phyloP scores from a whole-genome alignment of 2,329 filamentous ascomycete genomes.

The Boeremia exigua region DNA sequence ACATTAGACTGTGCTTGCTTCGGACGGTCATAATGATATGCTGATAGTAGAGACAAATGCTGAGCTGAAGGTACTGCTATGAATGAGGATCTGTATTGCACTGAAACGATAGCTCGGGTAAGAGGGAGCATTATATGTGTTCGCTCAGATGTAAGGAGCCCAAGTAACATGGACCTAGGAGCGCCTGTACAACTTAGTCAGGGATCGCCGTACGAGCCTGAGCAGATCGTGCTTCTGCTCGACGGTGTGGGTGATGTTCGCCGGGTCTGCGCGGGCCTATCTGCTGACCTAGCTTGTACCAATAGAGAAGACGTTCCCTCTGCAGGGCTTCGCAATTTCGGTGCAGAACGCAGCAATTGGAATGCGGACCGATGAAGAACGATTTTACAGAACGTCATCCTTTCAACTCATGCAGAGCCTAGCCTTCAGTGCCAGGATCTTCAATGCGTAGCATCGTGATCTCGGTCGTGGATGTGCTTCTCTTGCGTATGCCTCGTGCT shows the following conservation, averaged over 20 bases:
- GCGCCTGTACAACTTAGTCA: slow-evolving; percentile 11
- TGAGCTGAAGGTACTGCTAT: not conserved
- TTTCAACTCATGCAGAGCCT: not conserved
- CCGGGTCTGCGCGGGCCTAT: slow-evolving; percentile 9
- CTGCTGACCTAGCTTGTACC: slow-evolving; percentile 17
- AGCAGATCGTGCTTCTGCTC: slow-evolving; percentile 14
- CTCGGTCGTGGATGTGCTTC: not conserved
- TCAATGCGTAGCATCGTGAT: not conserved
- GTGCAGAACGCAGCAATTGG: slow-evolving; percentile 15
- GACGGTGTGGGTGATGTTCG: slow-evolving; percentile 8
- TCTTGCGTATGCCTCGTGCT: slow-evolving; percentile 10
- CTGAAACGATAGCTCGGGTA: slow-evolving; percentile 2
- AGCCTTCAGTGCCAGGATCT: not conserved
- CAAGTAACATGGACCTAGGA: slow-evolving; percentile 1
- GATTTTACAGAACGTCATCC: slow-evolving; percentile 16
- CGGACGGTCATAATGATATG: slow-evolving; percentile 9
- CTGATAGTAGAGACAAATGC: not conserved
- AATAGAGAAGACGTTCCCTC: slow-evolving; percentile 4
- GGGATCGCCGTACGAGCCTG: slow-evolving; percentile 13
- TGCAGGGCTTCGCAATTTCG: slow-evolving; percentile 16
- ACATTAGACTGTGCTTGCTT: slow-evolving; percentile 19
- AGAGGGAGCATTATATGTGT: slow-evolving; percentile 12
- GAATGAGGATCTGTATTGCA: not conserved
- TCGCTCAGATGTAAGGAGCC: slow-evolving; percentile 14
- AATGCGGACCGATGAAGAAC: slow-evolving; percentile 7